Conservation (phyloP, 495 filamentous ascomycete species). For the Neurospora sublineolata region DNA sequence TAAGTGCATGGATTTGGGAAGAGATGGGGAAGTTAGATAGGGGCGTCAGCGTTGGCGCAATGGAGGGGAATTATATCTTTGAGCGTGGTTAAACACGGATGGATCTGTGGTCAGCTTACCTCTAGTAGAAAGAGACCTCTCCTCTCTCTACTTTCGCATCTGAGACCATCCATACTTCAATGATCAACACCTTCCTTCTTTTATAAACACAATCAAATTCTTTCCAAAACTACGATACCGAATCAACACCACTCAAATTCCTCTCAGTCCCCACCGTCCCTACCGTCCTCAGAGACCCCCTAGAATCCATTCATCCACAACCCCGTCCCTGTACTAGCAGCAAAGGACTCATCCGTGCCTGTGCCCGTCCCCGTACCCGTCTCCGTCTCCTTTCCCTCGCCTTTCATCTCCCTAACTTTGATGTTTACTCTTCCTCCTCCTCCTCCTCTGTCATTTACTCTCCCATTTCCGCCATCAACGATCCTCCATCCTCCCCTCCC, state of each 20-base stretch:
- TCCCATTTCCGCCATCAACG: neutral
- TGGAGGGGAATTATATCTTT: neutral
- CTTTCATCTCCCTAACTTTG: neutral
- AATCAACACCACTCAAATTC: neutral
- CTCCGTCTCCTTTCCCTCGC: neutral
- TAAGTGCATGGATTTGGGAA: neutral
- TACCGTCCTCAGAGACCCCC: neutral
- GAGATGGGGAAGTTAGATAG: neutral
- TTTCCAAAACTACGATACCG: too few species aligned
- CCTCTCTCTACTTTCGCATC: too few species aligned
- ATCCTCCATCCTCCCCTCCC: neutral
- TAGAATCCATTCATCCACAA: neutral
- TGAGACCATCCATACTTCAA: too few species aligned
- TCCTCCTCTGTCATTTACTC: neutral
- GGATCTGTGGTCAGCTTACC: too few species aligned
- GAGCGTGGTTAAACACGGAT: too few species aligned
- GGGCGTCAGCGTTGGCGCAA: neutral
- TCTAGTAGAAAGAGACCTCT: too few species aligned
- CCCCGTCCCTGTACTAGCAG: neutral
- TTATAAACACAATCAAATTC: too few species aligned
- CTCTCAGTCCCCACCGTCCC: neutral
- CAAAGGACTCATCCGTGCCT: too few species aligned
- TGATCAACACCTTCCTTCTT: too few species aligned
- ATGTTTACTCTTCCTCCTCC: neutral
- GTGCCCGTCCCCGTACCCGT: too few species aligned